Base-by-base conservation (phyloP, 768 basidiomycete genomes). In the Lactarius akahatsu region DNA sequence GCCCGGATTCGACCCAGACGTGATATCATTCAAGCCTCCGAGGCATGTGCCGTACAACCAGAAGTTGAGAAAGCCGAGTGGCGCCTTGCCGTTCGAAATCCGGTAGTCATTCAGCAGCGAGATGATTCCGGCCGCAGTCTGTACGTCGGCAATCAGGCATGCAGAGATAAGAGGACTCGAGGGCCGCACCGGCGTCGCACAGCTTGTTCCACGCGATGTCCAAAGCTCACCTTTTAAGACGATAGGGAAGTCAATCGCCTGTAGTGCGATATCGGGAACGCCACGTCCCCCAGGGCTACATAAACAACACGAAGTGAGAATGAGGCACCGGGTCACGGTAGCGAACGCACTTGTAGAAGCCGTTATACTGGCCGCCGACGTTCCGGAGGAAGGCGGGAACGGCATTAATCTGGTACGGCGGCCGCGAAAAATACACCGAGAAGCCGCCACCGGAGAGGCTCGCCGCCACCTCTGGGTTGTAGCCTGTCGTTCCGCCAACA, bases 191-290 rank as follows among this genome's bases (percentile, higher is more conserved):
- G 20, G 43, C 2, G 43, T n/a, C 8, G 43, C 6, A 7, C 43
- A n/a, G 20, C 20, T n/a, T 1, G 43, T 45, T 20, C 43, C 43
- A n/a, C 2, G 0, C 20, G 7, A 1, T 2, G 1, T 2, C 8
- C 1, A 18, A 3, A 7, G 34, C 34, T 9, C 0, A 0, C 8
- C n/a, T 6, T 10, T 3, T 0, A 45, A 0, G 20, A 45, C 0
- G 8, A n/a, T 9, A n/a, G 0, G 8, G 43, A 3, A 9, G 43
- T n/a, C 3, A n/a, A n/a, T 8, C 3, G 43, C 20, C 43, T 45
- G 43, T n/a, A 45, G 4, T 3, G 43, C 20, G 8, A 45, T 45
- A 45, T 45, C 43, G 20, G 43, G 43, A 45, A 45, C 3, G 43
- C 43, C 43, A 45, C 20, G 20, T 1, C 43, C 43, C 43, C 43